phyloP scores from a whole-genome alignment of 805 yeast species.

The Yarrowia keelungensis region DNA sequence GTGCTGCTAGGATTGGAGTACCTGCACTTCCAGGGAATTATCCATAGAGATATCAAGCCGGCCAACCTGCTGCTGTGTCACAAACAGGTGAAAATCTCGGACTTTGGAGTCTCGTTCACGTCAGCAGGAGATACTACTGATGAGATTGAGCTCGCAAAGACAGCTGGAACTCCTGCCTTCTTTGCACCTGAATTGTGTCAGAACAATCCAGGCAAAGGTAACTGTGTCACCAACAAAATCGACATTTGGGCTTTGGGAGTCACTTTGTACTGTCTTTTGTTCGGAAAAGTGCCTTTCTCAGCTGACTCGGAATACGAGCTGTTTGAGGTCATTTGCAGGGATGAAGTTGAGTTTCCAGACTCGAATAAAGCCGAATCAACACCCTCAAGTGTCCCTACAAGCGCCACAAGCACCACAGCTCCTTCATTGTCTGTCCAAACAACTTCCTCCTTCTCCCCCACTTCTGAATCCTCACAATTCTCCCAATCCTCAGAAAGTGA shows the following conservation, averaged over 20 bases:
- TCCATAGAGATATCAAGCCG: slow-evolving; percentile 96
- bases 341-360: slow-evolving; percentile 5
- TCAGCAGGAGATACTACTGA: slow-evolving; percentile 57
- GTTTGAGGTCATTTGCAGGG: slow-evolving; percentile 68
- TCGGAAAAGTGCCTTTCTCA: slow-evolving; percentile 88
- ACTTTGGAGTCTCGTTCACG: slow-evolving; percentile 89
- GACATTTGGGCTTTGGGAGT: slow-evolving; percentile 99
- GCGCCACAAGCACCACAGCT: not conserved
- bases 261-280: slow-evolving; percentile 83
- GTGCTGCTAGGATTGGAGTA: slow-evolving; percentile 89
- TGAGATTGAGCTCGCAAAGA: slow-evolving; percentile 79
- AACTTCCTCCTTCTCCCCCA: not conserved
- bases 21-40: slow-evolving; percentile 83
- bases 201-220: slow-evolving; percentile 41
- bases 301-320: slow-evolving; percentile 86
- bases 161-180: slow-evolving; percentile 72
- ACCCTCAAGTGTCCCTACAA: not conserved
- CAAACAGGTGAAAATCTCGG: slow-evolving; percentile 83
- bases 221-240: slow-evolving; percentile 76
- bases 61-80: slow-evolving; percentile 79
- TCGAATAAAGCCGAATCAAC: too few species aligned
- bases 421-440: not conserved
- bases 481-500: slow-evolving; percentile 26
- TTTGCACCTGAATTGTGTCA: slow-evolving; percentile 76
- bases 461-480: slow-evolving; percentile 6